phyloP scores from a whole-genome alignment of 129 eudicot species.

The Calendula officinalis region DNA sequence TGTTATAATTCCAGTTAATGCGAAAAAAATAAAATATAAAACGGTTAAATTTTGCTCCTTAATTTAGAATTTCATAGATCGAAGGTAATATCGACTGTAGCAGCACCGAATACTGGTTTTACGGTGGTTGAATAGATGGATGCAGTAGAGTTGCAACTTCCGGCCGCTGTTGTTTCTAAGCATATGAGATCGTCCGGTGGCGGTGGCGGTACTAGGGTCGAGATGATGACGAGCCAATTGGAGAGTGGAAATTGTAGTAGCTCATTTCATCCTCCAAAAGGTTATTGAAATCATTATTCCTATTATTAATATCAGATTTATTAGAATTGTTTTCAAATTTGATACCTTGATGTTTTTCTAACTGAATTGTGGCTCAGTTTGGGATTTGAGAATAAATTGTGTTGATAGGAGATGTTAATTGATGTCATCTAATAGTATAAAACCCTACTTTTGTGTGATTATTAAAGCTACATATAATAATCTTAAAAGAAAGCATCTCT shows the following conservation, averaged over 20 bases:
- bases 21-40: neutral
- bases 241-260: slow-evolving; percentile 32
- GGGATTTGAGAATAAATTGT: neutral
- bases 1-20: slow-evolving; percentile 12
- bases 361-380: slow-evolving; percentile 9
- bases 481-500: too few species aligned
- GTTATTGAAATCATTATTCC: slow-evolving; percentile 28
- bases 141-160: slow-evolving; percentile 48
- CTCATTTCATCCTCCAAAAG: slow-evolving; percentile 43
- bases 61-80: slow-evolving; percentile 4
- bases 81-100: slow-evolving; percentile 13
- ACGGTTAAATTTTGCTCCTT: slow-evolving; percentile 29
- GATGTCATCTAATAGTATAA: too few species aligned
- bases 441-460: too few species aligned
- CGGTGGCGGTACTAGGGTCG: slow-evolving; percentile 43
- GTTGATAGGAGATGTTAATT: too few species aligned
- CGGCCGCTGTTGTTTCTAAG: slow-evolving; percentile 45
- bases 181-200: slow-evolving; percentile 87
- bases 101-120: slow-evolving; percentile 12
- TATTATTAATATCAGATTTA: slow-evolving; percentile 1
- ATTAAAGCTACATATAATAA: too few species aligned
- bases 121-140: slow-evolving; percentile 44
- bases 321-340: neutral
- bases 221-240: slow-evolving; percentile 27
- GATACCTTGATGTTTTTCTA: neutral